A percentile compares a stretch with the other conserved stretches of the same genome.
phyloP scores from a whole-genome alignment of 805 yeast genomes.

The Candida xyloterini region DNA sequence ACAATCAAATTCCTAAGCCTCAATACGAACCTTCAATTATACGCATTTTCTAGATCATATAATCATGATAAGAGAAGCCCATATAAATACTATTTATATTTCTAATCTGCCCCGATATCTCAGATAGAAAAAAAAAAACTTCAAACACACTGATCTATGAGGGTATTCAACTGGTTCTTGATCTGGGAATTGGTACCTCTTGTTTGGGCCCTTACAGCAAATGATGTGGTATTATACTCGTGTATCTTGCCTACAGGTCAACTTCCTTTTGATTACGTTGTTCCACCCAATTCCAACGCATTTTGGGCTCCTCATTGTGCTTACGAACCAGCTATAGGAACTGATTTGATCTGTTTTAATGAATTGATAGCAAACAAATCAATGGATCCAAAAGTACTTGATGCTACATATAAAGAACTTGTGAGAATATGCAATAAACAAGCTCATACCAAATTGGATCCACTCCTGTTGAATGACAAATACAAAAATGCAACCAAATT shows the following conservation, averaged over 20 bases:
- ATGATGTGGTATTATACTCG: slow-evolving; percentile 23
- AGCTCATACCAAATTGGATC: slow-evolving; percentile 10
- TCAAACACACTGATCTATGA: not conserved
- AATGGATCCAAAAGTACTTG: not conserved
- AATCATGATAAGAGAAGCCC: not conserved
- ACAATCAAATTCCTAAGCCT: too few species aligned
- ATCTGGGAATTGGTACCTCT: slow-evolving; percentile 1
- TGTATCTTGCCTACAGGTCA: slow-evolving; percentile 18
- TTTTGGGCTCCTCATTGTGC: slow-evolving; percentile 26
- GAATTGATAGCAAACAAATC: slow-evolving; percentile 8
- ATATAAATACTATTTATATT: too few species aligned
- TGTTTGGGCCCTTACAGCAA: slow-evolving; percentile 4
- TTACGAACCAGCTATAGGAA: slow-evolving; percentile 27
- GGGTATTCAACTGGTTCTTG: not conserved
- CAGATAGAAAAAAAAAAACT: slow-evolving; percentile 8
- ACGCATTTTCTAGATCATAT: too few species aligned
- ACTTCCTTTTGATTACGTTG: slow-evolving; percentile 21
- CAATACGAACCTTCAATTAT: too few species aligned
- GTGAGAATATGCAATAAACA: slow-evolving; percentile 13
- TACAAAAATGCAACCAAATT: slow-evolving; percentile 17
- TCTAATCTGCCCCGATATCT: slow-evolving; percentile 6
- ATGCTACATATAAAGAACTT: slow-evolving; percentile 10
- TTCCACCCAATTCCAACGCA: slow-evolving; percentile 8
- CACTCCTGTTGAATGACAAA: not conserved
- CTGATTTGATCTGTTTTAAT: slow-evolving; percentile 25